Evolutionary conservation across 164 flowering plant species (phyloP).

Genomic region (Vitis rupestris): DNA sequence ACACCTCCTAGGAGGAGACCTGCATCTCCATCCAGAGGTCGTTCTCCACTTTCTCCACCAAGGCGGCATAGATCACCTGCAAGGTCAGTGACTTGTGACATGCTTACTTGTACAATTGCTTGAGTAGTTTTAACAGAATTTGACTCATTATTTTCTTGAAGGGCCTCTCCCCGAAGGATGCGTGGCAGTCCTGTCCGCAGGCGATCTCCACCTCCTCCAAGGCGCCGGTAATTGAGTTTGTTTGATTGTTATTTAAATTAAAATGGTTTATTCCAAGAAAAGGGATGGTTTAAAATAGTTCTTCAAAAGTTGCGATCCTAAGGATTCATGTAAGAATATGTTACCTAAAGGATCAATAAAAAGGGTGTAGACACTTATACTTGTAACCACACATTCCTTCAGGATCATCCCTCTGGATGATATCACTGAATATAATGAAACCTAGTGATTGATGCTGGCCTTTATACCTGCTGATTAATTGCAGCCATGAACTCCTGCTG

Average conservation of each 20-base stretch:
- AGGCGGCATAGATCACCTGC: constrained; percentile 78
- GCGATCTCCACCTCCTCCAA: constrained; percentile 77
- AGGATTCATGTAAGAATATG: too few species aligned
- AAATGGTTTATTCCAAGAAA: neutral
- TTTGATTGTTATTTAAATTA: constrained; percentile 1
- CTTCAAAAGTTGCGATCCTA: too few species aligned
- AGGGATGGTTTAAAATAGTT: neutral
- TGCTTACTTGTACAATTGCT: neutral
- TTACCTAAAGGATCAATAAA: too few species aligned
- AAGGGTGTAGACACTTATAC: too few species aligned
- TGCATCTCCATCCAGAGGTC: constrained; percentile 77
- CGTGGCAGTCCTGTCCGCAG: constrained; percentile 91
- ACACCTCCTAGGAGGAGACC: constrained; percentile 88
- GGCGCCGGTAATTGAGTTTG: constrained; percentile 73
- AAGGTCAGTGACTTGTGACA: constrained; percentile 36
- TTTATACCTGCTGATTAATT: too few species aligned
- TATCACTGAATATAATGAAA: too few species aligned
- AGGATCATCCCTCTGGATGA: too few species aligned
- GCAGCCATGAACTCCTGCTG: too few species aligned
- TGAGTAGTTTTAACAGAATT: neutral
- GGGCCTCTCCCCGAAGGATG: constrained; percentile 69
- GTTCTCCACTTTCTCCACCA: constrained; percentile 73
- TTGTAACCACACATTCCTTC: too few species aligned
- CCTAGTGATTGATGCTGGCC: too few species aligned
- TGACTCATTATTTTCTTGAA: constrained; percentile 16